Base-by-base conservation (phyloP, 495 filamentous ascomycete genomes). In the Trypethelium eluteriae region DNA sequence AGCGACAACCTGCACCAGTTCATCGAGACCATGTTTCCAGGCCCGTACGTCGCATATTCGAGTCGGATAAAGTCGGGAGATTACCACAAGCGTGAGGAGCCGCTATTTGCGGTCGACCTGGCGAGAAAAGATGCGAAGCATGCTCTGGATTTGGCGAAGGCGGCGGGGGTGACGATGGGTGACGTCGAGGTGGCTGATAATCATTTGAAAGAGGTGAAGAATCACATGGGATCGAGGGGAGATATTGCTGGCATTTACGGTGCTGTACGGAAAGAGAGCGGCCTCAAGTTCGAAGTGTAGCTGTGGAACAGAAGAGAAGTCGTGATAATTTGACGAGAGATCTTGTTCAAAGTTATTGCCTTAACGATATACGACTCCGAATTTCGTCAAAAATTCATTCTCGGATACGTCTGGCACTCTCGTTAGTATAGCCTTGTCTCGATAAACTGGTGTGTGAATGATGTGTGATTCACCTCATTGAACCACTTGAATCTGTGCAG, bases 201-300 rank as follows among this genome's bases (percentile, higher is more conserved):
- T 49, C 89, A 94, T 75, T 76, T 93, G 71, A 79, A 77, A 71
- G 75, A 80, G 68, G 86, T 94, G 35, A 88, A 92, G 79, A 84
- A 86, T 67, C 81, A 92, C 73, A 81, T 78, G 67, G 93, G 92
- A 0, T 83, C 82, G 64, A 87, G 81, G 74, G 93, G 91, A 1
- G 93, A 96, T 79, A 81, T 96, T 73, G 89, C 91, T 16, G 89
- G 83, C 5, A 89, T 96, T 61, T 95, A 96, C 79, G 91, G 92
- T 0, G 87, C 83, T 3, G 84, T 88, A 64, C 81, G 91, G 72
- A 78, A 83, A 79, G 85, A 87, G 75, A 82, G 80, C 62, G 90
- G 91, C 0, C 74, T 93, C 76, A 80, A 85, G 71, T 94, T 82
- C 79, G 88, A 88, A 72, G 53, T 59, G 7, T 59, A 59, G 53